Evolutionary conservation across 2,329 filamentous ascomycete genomes (phyloP), one percentile per base, ranked within the genome.

Genomic region (Ophiocordyceps camponoti-leonardi): DNA sequence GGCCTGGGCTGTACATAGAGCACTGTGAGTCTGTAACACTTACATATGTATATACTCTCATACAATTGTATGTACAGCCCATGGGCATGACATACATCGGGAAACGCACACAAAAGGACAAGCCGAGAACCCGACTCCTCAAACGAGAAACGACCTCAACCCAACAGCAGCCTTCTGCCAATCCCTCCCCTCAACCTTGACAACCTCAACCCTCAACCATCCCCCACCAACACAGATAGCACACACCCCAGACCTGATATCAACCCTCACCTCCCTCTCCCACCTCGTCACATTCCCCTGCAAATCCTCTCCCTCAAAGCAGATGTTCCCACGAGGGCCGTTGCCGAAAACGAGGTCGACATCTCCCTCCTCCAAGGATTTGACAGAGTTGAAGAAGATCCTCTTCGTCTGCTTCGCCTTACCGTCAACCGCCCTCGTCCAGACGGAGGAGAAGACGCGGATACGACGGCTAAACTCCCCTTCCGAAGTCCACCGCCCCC

Each of bases 361-460:
- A n/a, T n/a, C n/a, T n/a, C n/a, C n/a, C n/a, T n/a, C n/a, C n/a
- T n/a, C n/a, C n/a, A n/a, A n/a, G n/a, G n/a, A n/a, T n/a, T n/a
- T n/a, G n/a, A n/a, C n/a, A n/a, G n/a, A n/a, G n/a, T 61, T 56
- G 6, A 73, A 49, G 39, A 72, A 63, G 11, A 69, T 50, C 20
- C 68, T 60, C 50, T 59, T 63, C 10, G 19, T 41, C 4, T 48
- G 46, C 0, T 54, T 55, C 23, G 23, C 4, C 20, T 50, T 56
- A 20, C 45, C 48, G 12, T 51, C 54, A 2, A 61, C 43, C 1
- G 60, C 55, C 41, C 53, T 54, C 45, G 66, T 81, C 84, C 85
- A 93, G 6, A 85, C 59, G 5, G 75, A 65, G 0, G 79, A 79
- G 14, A 90, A 64, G 0, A 81, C 78, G 10, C 72, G 68, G 44